Evolutionary conservation across 306 rosid species (phyloP).

Genomic region (Sicyos baderoa): DNA sequence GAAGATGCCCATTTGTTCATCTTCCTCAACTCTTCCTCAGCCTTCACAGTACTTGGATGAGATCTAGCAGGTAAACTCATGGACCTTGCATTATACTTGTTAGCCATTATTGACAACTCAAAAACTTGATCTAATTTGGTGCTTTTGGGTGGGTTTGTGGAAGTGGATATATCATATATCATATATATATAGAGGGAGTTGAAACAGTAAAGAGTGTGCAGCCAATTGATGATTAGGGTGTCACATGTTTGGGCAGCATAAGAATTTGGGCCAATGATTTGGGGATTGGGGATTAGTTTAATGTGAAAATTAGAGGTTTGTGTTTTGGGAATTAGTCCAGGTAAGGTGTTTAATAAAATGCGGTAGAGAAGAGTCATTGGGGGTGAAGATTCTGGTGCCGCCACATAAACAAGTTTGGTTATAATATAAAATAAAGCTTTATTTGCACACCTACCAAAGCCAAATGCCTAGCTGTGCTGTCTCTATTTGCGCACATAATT

Average conservation of each 20-base stretch:
- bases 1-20: slow-evolving; percentile 33
- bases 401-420: background rate
- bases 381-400: background rate
- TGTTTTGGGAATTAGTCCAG: slow-evolving; percentile 2
- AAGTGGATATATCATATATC: background rate
- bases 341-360: slow-evolving; percentile 13
- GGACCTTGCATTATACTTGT: slow-evolving; percentile 34
- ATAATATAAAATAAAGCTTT: background rate
- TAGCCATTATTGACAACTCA: slow-evolving; percentile 31
- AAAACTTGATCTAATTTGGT: background rate
- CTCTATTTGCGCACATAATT: slow-evolving; percentile 14
- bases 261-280: slow-evolving; percentile 7
- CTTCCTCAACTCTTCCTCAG: slow-evolving; percentile 43
- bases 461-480: slow-evolving; percentile 18
- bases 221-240: background rate
- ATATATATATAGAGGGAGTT: too few species aligned
- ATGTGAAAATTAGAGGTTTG: background rate
- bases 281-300: background rate
- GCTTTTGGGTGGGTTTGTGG: background rate
- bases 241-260: slow-evolving; percentile 15
- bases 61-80: slow-evolving; percentile 59
- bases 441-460: slow-evolving; percentile 10
- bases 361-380: slow-evolving; percentile 1
- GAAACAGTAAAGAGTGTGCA: too few species aligned
- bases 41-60: slow-evolving; percentile 41